Conservation (phyloP, 2,329 filamentous ascomycete genomes). For the Ramularia collo-cygni region DNA sequence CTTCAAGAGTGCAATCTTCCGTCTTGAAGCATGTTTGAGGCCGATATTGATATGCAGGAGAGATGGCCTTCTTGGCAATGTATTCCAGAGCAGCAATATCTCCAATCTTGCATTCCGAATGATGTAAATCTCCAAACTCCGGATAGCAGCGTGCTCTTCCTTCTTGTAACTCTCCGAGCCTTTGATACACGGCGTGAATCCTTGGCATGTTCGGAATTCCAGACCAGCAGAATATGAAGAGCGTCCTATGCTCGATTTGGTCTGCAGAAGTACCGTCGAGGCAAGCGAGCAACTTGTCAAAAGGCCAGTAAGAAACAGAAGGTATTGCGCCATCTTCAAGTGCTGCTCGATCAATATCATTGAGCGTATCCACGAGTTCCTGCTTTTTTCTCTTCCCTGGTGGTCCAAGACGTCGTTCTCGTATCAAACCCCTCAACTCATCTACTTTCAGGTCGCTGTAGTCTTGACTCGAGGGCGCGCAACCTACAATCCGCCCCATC, state of each 20-base stretch:
- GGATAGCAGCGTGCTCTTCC: slow-evolving; percentile 5
- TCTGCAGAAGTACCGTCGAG: neutral
- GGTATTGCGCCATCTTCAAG: too few species aligned
- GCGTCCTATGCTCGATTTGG: neutral
- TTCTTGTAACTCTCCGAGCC: neutral
- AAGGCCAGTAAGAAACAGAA: slow-evolving; percentile 1
- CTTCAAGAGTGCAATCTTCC: neutral
- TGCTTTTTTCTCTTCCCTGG: too few species aligned
- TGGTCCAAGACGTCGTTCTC: too few species aligned
- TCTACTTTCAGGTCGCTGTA: too few species aligned
- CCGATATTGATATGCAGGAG: slow-evolving; percentile 1
- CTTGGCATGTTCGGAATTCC: neutral
- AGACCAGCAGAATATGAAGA: slow-evolving; percentile 4
- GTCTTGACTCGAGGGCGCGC: neutral
- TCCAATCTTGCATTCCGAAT: slow-evolving; percentile 8
- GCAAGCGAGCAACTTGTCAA: neutral
- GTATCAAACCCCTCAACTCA: too few species aligned
- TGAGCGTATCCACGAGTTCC: too few species aligned
- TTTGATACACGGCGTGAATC: neutral
- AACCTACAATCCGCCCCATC: slow-evolving; percentile 1
- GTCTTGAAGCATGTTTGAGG: slow-evolving; percentile 3
- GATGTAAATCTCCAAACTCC: slow-evolving; percentile 2
- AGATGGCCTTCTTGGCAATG: neutral
- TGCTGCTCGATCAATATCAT: too few species aligned
- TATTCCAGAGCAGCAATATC: slow-evolving; percentile 5